Base-by-base conservation (phyloP, 1,284 basidiomycete genomes). In the Boletus smithii region DNA sequence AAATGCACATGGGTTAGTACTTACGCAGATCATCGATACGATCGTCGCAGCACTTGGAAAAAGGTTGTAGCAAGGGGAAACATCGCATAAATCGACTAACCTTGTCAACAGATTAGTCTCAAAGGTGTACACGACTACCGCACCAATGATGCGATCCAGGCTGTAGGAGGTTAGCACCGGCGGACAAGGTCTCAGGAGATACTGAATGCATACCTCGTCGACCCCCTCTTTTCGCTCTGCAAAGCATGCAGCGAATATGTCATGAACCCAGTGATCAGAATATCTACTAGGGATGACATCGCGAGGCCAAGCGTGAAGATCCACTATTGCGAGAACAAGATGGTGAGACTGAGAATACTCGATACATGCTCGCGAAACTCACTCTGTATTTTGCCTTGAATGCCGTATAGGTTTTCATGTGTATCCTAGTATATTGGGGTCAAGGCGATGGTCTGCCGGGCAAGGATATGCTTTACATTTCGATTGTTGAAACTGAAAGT, bases 81-180 rank as follows among this genome's bases (percentile, higher is more conserved):
- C 8, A 27, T 8, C 10, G 14, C 17, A 37, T 22, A 17, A 34
- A 22, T 11, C 18, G 27, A 54, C 46, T 30, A 51, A 77, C 78
- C 73, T 73, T 18, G 77, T 79, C 36, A 79, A 58, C 31, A 70
- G 62, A 29, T 79, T 78, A 20, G 72, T 77, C 58, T 80, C 76
- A 31, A 80, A 69, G 1, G 76, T 73, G 51, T 80, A 80, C 10
- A 78, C 57, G 14, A 75, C 73, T 40, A 80, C 66, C 0, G 69
- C 58, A 51, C 79, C 69, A 44, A 80, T 69, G 48, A 80, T 57
- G 5, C 67, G 63, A 52, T 76, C 72, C 58, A 79, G 59, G 34
- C 77, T 78, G 32, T 18, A 18, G 18, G n/a, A n/a, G 9, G 7
- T 41, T 17, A 22, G 10, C 6, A 5, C 37, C 14, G 34, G 24